Evolutionary conservation across 2,329 filamentous ascomycete species (phyloP), one percentile per base, ranked within the genome.

Genomic region (Penicillium sclerotiorum): DNA sequence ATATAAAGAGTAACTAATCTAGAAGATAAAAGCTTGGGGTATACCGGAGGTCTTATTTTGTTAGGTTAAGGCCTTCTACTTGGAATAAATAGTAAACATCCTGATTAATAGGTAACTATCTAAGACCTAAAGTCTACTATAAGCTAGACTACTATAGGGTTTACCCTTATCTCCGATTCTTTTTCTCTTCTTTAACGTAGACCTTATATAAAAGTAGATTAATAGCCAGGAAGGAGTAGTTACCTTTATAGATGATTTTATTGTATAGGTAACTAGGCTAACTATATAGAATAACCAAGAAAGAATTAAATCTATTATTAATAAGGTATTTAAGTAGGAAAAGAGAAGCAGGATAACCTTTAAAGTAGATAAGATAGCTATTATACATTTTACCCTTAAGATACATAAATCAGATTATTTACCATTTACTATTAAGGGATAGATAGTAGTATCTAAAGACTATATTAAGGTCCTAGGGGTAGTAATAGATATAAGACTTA

Each of bases 101-200:
- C 35, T 45, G 17, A 54, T 58, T 37, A 59, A 57, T 44, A 27
- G 47, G 28, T 40, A 61, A 42, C 5, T 37, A 3, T 61, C 55
- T 9, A 39, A 59, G 50, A 35, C 27, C 20, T 25, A 55, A 25
- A 52, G 44, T 21, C 45, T 60, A 1, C 52, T 41, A 39, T 35
- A 60, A 27, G 49, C 57, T 28, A 47, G 59, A n/a, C 48, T 60
- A n/a, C 52, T 52, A 4, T 39, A 62, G 51, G 55, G 53, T 3
- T 74, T 66, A 2, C 67, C 64, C 6, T 53, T 74, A 6, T 74
- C 67, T 8, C 67, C 59, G n/a, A 65, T 70, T 17, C 53, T 72
- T 13, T 74, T 70, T 50, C 64, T 72, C 21, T 70, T 70, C 46
- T 72, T 70, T 53, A 73, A 73, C 42, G 63, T 63, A 49, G 64